Evolutionary conservation across 2,329 filamentous ascomycete genomes (phyloP).

Genomic region (Didymella segeticola): DNA sequence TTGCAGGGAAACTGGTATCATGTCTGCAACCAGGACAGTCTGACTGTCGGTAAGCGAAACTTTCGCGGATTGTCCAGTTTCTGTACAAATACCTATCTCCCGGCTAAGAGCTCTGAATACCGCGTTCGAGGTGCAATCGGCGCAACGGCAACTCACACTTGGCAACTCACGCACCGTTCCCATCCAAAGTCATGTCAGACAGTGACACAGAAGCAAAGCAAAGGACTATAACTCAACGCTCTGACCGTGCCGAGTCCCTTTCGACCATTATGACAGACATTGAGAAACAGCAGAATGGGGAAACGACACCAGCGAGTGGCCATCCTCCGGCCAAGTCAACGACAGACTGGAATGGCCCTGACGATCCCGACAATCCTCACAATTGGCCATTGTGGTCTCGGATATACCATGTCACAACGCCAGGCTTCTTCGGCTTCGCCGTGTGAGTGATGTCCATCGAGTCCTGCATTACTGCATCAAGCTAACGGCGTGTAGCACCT

Average conservation of each 20-base stretch:
- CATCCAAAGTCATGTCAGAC: not conserved
- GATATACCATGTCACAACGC: slow-evolving; percentile 42
- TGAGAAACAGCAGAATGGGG: slow-evolving; percentile 1
- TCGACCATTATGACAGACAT: slow-evolving; percentile 5
- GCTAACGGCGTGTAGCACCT: slow-evolving; percentile 50
- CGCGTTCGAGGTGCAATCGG: no score
- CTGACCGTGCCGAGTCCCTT: not conserved
- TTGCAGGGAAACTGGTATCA: not conserved
- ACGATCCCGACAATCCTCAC: slow-evolving; percentile 48
- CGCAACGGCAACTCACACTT: no score
- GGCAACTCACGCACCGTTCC: no score
- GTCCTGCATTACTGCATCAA: not conserved
- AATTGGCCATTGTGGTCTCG: slow-evolving; percentile 47
- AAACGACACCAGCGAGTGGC: not conserved
- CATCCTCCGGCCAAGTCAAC: no score
- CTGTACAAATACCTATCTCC: no score
- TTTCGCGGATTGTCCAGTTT: not conserved
- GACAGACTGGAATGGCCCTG: slow-evolving; percentile 42
- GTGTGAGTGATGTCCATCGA: slow-evolving; percentile 35
- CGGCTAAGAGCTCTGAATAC: no score
- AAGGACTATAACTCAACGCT: not conserved
- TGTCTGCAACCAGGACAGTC: no score
- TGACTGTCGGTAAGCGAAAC: not conserved
- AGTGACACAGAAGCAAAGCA: not conserved
- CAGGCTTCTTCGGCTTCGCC: slow-evolving; percentile 46